phyloP scores from a whole-genome alignment of 768 basidiomycete species.

The Dacryopinax spathularia region DNA sequence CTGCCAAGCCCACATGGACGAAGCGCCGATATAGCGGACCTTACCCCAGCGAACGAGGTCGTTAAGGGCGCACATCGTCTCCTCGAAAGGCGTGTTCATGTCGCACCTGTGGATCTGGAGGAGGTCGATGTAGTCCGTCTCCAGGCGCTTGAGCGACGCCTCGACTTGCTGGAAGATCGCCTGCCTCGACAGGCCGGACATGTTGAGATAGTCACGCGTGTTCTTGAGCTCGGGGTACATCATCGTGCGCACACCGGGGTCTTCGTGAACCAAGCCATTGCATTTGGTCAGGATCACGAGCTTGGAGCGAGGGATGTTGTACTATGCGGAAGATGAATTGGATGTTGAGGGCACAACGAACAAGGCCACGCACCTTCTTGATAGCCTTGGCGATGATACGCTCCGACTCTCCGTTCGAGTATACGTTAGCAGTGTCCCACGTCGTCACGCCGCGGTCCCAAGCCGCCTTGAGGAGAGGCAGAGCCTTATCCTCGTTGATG shows the following conservation, averaged over 20 bases:
- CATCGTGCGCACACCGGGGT: constrained; percentile 10
- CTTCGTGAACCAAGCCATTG: not conserved
- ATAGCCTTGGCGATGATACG: constrained; percentile 23
- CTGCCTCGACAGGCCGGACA: constrained; percentile 10
- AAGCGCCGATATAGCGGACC: constrained; percentile 47
- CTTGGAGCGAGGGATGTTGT: constrained; percentile 33
- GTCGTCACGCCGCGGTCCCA: not conserved
- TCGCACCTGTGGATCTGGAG: constrained; percentile 44
- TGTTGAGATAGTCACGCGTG: constrained; percentile 39
- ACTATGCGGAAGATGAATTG: not conserved
- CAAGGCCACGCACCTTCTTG: constrained; percentile 20
- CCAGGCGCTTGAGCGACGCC: constrained; percentile 43
- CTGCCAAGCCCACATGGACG: constrained; percentile 40
- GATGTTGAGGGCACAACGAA: not conserved
- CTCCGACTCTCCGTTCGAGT: constrained; percentile 13
- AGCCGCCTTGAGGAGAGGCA: constrained; percentile 2
- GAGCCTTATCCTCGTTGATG: constrained; percentile 4
- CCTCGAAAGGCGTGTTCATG: constrained; percentile 24
- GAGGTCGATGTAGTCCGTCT: constrained; percentile 63
- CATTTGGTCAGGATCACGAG: constrained; percentile 40
- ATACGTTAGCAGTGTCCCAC: not conserved
- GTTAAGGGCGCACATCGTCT: constrained; percentile 52
- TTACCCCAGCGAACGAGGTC: constrained; percentile 54
- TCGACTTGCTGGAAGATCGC: constrained; percentile 46
- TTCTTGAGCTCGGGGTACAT: constrained; percentile 20